Percentiles rank a stretch among this genome's conserved stretches.
Conservation (phyloP, 2,329 filamentous ascomycete genomes). For the Tolypocladium amazonense region DNA sequence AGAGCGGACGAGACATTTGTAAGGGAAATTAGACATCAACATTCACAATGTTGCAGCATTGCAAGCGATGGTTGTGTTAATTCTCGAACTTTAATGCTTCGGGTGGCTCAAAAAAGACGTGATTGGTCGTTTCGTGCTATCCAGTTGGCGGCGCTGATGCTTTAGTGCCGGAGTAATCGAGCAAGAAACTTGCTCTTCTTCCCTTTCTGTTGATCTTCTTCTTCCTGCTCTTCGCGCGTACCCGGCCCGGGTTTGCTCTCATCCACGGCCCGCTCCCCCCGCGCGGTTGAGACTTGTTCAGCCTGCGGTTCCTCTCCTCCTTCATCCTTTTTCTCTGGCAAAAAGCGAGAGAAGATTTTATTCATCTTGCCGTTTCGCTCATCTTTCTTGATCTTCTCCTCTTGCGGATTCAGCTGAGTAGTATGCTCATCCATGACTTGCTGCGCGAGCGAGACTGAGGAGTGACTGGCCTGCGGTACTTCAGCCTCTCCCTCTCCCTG, state of each 20-base stretch:
- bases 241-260: slow-evolving; percentile 41
- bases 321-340: slow-evolving; percentile 10
- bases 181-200: slow-evolving; percentile 5
- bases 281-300: slow-evolving; percentile 28
- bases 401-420: slow-evolving; percentile 34
- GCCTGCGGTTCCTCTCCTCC: slow-evolving; percentile 1
- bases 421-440: slow-evolving; percentile 32
- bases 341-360: background rate
- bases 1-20: slow-evolving; percentile 33
- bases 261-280: slow-evolving; percentile 42
- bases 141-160: background rate
- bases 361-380: background rate
- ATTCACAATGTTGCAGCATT: too few relatives aligned
- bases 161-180: background rate
- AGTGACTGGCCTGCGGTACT: background rate
- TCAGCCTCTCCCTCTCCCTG: slow-evolving; percentile 1
- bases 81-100: too few relatives aligned
- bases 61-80: too few relatives aligned
- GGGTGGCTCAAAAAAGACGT: too few relatives aligned
- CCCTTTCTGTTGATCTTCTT: slow-evolving; percentile 1
- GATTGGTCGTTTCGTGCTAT: too few relatives aligned
- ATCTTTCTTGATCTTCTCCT: slow-evolving; percentile 13
- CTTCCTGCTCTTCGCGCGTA: slow-evolving; percentile 19
- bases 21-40: background rate
- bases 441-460: background rate